Evolutionary conservation across 1,284 basidiomycete species (phyloP).

Genomic region (Papiliotrema terrestris): DNA sequence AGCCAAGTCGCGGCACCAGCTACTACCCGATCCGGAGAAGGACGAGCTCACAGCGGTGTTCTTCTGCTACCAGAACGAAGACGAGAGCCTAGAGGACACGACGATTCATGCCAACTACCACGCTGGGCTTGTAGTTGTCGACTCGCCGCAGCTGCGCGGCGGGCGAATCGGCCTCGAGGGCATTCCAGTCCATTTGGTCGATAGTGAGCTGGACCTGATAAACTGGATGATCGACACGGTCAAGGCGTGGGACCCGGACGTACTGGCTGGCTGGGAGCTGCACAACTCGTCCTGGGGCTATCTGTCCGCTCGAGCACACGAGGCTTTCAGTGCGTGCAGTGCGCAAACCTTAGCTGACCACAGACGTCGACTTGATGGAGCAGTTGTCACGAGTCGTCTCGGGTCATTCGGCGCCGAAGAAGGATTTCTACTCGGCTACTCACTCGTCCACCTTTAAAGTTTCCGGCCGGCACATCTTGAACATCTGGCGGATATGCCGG

Average conservation of each 20-base stretch:
- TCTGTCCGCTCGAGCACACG: slow-evolving; percentile 62
- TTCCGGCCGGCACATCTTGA: slow-evolving; percentile 83
- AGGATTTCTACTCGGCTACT: slow-evolving; percentile 69
- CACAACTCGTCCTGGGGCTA: slow-evolving; percentile 90
- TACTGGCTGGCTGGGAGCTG: slow-evolving; percentile 88
- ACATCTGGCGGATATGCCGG: slow-evolving; percentile 88
- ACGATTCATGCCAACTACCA: slow-evolving; percentile 48
- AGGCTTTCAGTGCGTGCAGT: slow-evolving; percentile 56
- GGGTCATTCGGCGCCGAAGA: slow-evolving; percentile 48
- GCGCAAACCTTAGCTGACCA: background rate
- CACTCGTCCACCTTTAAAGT: slow-evolving; percentile 81
- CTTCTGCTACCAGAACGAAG: slow-evolving; percentile 63
- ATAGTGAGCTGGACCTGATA: slow-evolving; percentile 75
- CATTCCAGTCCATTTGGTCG: slow-evolving; percentile 58
- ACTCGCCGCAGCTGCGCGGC: slow-evolving; percentile 25
- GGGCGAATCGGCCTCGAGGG: slow-evolving; percentile 38
- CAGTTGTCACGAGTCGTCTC: slow-evolving; percentile 65
- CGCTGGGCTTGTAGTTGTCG: slow-evolving; percentile 63
- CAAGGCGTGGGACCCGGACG: slow-evolving; percentile 79
- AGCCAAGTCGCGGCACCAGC: slow-evolving; percentile 64
- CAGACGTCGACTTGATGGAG: slow-evolving; percentile 65
- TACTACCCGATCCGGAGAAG: slow-evolving; percentile 65
- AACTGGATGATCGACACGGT: slow-evolving; percentile 75
- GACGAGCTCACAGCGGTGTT: slow-evolving; percentile 72
- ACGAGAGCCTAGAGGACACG: slow-evolving; percentile 50